phyloP scores from a whole-genome alignment of 2,329 filamentous ascomycete genomes.

The Botryosphaeria dothidea region DNA sequence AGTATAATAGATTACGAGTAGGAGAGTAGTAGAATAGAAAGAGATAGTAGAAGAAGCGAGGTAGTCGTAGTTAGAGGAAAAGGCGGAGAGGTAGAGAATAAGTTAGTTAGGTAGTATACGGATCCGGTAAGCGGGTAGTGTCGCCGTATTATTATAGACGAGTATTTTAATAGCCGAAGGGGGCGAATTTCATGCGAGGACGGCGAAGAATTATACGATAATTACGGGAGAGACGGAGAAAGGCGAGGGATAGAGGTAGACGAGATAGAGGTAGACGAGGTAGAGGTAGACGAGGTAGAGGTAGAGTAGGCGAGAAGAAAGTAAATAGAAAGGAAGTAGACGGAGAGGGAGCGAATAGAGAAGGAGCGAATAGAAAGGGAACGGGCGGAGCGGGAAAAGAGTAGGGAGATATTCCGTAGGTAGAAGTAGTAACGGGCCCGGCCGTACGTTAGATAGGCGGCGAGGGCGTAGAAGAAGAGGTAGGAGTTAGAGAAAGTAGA shows the following conservation, averaged over 20 bases:
- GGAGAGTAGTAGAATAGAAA: neutral
- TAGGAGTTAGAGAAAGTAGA: neutral
- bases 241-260: too few species aligned
- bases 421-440: neutral
- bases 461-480: neutral
- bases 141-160: neutral
- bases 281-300: too few species aligned
- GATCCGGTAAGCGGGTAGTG: neutral
- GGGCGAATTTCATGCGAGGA: too few species aligned
- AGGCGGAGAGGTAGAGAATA: neutral
- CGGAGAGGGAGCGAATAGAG: neutral
- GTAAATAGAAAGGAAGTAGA: too few species aligned
- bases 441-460: neutral
- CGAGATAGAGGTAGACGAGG: too few species aligned
- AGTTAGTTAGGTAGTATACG: neutral
- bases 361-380: neutral
- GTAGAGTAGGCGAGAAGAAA: neutral
- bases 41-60: neutral
- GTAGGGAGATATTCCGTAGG: neutral
- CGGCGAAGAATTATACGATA: too few species aligned
- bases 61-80: neutral
- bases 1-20: neutral
- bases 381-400: too few species aligned
- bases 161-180: neutral
- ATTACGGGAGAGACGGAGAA: too few species aligned